Evolutionary conservation across 495 filamentous ascomycete genomes (phyloP).

Genomic region (Clavariopsis aquatica): DNA sequence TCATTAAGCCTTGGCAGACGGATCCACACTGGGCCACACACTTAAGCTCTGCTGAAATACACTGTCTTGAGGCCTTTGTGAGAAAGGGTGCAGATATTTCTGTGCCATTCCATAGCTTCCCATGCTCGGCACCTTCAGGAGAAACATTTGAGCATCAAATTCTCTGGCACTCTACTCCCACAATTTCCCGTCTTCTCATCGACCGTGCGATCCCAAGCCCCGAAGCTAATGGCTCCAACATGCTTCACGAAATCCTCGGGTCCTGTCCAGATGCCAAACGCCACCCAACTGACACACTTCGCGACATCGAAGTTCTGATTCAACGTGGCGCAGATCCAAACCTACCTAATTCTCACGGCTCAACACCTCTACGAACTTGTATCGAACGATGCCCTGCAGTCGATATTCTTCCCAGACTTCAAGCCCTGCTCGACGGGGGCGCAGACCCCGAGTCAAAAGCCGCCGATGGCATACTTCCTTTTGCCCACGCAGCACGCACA

Average conservation of each 20-base stretch:
- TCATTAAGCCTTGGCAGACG: conserved; percentile 29
- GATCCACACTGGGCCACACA: conserved; percentile 20
- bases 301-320: conserved; percentile 30
- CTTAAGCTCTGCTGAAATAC: conserved; percentile 12
- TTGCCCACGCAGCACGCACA: conserved; percentile 18
- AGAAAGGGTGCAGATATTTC: conserved; percentile 24
- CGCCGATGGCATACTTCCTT: background rate
- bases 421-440: conserved; percentile 23
- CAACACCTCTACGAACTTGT: conserved; percentile 12
- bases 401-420: conserved; percentile 22
- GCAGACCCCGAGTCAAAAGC: conserved; percentile 21
- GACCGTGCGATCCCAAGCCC: conserved; percentile 21
- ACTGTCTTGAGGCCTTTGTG: conserved; percentile 26
- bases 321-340: conserved; percentile 30
- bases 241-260: conserved; percentile 31
- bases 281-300: conserved; percentile 30
- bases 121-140: conserved; percentile 14
- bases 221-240: conserved; percentile 23
- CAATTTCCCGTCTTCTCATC: conserved; percentile 18
- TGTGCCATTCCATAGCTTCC: conserved; percentile 7
- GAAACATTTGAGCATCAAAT: conserved; percentile 32
- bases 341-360: background rate
- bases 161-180: conserved; percentile 29
- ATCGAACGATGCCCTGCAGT: conserved; percentile 28
- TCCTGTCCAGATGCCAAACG: conserved; percentile 30